Percentiles rank a stretch among this genome's conserved stretches.
phyloP scores from a whole-genome alignment of 495 filamentous ascomycete species.

The Neurospora sp. region DNA sequence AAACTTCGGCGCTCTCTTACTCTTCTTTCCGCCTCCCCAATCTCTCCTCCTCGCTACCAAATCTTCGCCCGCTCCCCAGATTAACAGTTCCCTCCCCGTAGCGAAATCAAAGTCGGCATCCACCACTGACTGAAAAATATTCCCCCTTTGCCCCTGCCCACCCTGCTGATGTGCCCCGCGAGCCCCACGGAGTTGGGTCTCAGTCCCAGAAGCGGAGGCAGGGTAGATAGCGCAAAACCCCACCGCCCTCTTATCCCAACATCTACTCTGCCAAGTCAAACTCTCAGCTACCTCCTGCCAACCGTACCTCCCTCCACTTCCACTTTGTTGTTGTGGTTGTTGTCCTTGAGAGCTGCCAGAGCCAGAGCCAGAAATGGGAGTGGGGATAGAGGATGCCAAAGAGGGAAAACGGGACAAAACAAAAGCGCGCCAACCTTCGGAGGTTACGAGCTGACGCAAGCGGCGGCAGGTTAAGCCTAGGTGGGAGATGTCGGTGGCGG shows the following conservation, averaged over 20 bases:
- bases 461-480: slow-evolving; percentile 22
- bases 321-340: background rate
- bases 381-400: slow-evolving; percentile 11
- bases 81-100: slow-evolving; percentile 28
- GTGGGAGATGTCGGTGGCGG: slow-evolving; percentile 25
- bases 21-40: slow-evolving; percentile 5
- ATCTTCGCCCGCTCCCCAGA: slow-evolving; percentile 38
- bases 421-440: slow-evolving; percentile 35
- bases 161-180: too few species aligned
- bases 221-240: slow-evolving; percentile 13
- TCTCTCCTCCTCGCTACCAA: slow-evolving; percentile 24
- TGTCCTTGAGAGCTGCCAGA: background rate
- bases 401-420: slow-evolving; percentile 29
- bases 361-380: background rate
- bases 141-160: slow-evolving; percentile 4
- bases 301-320: slow-evolving; percentile 5
- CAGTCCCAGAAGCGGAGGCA: slow-evolving; percentile 1
- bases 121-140: slow-evolving; percentile 27
- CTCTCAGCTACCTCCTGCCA: slow-evolving; percentile 29
- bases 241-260: slow-evolving; percentile 33
- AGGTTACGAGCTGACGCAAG: slow-evolving; percentile 17
- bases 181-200: too few species aligned
- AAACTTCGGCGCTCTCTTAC: slow-evolving; percentile 7
- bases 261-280: slow-evolving; percentile 32
- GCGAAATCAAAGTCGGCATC: slow-evolving; percentile 25